Evolutionary conservation across 2,329 filamentous ascomycete species (phyloP), one percentile per base, ranked within the genome.

Genomic region (Cercospora zeina): DNA sequence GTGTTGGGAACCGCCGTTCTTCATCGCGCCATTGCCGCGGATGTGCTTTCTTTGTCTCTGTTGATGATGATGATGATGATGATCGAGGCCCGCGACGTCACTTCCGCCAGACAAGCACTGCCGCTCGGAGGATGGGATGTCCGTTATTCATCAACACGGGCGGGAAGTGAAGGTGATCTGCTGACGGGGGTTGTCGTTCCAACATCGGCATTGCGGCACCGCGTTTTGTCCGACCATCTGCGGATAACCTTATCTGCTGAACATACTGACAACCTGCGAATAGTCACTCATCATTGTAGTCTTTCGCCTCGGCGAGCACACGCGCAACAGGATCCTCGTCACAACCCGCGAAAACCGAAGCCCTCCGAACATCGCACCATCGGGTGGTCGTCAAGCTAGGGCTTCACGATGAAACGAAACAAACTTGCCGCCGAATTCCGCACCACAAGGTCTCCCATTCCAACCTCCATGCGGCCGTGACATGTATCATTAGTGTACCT

Each of bases 21-120:
- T 16, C 54, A 30, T 56, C 54, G 37, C 55, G 55, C 55, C 55
- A 49, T 36, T 49, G 39, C 55, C 55, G 55, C 55, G 54, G 19
- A 27, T 27, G 27, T 31, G 13, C 10, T 34, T 21, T 34, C 16
- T 33, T 13, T 39, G 36, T 13, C n/a, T n/a, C n/a, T n/a, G n/a
- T n/a, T n/a, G n/a, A n/a, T n/a, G n/a, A n/a, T n/a, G n/a, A n/a
- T n/a, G n/a, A n/a, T n/a, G n/a, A n/a, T 53, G 49, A 24, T 47
- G 42, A 47, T 47, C 42, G 42, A 11, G 42, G n/a, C 21, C 13
- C 39, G 49, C 37, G 39, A 58, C 55, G 55, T 58, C 55, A 58
- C 37, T 53, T 14, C 54, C 24, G 24, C 54, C 34, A 11, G 47
- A 10, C 54, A 21, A 33, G n/a, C 27, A 19, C 11, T 31, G 24